phyloP scores from a whole-genome alignment of 768 basidiomycete species.

The Boletellus ananiceps region DNA sequence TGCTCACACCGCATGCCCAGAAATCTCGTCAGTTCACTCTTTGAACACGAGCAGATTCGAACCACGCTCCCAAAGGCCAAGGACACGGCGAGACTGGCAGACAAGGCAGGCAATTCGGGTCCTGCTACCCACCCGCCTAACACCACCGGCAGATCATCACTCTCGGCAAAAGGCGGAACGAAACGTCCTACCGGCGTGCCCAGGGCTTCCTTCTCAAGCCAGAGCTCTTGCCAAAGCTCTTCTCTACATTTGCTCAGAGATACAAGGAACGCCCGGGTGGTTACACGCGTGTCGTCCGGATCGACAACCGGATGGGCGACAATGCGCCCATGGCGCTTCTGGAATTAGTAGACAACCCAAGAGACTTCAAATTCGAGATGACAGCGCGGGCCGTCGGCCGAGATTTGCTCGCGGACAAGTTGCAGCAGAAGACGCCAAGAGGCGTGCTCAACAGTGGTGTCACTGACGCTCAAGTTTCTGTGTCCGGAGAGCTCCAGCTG shows the following conservation, averaged over 20 bases:
- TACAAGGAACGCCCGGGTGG: conserved; percentile 84
- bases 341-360: conserved; percentile 92
- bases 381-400: conserved; percentile 84
- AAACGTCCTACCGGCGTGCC: conserved; percentile 65
- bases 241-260: conserved; percentile 71
- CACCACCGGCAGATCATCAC: conserved; percentile 68
- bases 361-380: conserved; percentile 85
- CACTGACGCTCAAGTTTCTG: conserved; percentile 38
- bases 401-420: conserved; percentile 62
- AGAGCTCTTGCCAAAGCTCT: conserved; percentile 73
- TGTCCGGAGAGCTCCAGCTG: conserved; percentile 47
- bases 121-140: conserved; percentile 1
- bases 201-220: conserved; percentile 76
- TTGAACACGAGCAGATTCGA: conserved; percentile 93
- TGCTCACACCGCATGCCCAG: conserved; percentile 36
- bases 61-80: conserved; percentile 95
- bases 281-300: conserved; percentile 91
- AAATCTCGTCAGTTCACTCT: conserved; percentile 89
- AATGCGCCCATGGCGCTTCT: conserved; percentile 90
- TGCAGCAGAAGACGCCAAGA: conserved; percentile 42
- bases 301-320: conserved; percentile 86
- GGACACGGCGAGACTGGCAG: conserved; percentile 85
- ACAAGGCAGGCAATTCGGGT: conserved; percentile 56
- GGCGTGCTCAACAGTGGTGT: conserved; percentile 51
- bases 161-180: conserved; percentile 80